Percentiles rank a stretch among this genome's conserved stretches.
Evolutionary conservation across 2,329 filamentous ascomycete species (phyloP).

Genomic region (Blumeriella jaapii): DNA sequence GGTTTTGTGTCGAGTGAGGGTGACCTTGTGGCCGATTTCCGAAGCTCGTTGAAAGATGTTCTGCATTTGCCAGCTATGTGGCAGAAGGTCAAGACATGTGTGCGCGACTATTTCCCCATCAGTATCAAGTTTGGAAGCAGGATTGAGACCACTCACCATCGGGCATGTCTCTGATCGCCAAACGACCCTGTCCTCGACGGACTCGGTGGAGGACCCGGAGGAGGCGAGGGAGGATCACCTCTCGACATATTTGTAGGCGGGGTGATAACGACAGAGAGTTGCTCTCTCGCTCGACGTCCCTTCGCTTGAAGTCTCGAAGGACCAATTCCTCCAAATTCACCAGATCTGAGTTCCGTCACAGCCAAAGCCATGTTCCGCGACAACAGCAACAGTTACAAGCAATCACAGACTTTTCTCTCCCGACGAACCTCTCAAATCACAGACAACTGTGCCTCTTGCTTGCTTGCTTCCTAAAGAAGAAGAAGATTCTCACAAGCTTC

Average conservation of each 20-base stretch:
- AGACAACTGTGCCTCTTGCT: too few relatives aligned
- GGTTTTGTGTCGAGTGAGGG: not conserved
- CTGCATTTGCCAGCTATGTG: too few relatives aligned
- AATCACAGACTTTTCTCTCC: not conserved
- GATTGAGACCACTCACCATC: slow-evolving; percentile 6
- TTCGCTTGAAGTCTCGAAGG: not conserved
- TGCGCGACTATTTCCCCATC: too few relatives aligned
- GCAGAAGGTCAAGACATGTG: too few relatives aligned
- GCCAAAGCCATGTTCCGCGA: slow-evolving; percentile 6
- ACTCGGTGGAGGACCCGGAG: slow-evolving; percentile 31
- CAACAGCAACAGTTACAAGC: not conserved
- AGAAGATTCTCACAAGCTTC: too few relatives aligned
- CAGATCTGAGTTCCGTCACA: slow-evolving; percentile 2
- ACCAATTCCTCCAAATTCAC: not conserved
- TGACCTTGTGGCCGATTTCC: too few relatives aligned
- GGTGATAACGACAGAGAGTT: not conserved
- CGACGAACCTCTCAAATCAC: too few relatives aligned
- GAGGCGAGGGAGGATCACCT: slow-evolving; percentile 30
- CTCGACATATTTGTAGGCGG: slow-evolving; percentile 24
- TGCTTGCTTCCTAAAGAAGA: too few relatives aligned
- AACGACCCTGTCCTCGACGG: slow-evolving; percentile 18
- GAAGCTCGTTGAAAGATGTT: too few relatives aligned
- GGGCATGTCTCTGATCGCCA: slow-evolving; percentile 3
- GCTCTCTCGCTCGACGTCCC: not conserved
- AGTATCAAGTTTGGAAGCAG: not conserved